These are phyloP conservation scores for Lipomyces japonicus DNA, from an alignment of 805 yeast species.

Conservation along the genomic window DNA sequence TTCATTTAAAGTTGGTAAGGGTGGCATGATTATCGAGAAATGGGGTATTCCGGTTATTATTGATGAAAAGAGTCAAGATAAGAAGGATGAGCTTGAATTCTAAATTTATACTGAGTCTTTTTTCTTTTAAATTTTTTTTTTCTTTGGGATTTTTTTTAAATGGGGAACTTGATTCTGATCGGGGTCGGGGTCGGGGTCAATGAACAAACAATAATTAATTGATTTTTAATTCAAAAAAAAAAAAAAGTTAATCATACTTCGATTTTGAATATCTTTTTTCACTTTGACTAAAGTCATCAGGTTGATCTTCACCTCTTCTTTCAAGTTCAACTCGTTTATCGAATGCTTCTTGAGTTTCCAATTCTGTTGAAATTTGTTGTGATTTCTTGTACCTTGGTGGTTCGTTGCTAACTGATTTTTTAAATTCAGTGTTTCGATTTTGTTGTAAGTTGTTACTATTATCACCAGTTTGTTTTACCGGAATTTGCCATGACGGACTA, in stretches of 20 bases:
- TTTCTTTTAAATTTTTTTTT: not conserved
- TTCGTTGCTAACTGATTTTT: not conserved
- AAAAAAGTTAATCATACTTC: constrained; percentile 17
- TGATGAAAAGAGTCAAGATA: constrained; percentile 40
- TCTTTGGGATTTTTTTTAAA: not conserved
- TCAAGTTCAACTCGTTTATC: constrained; percentile 26
- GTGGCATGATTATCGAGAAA: constrained; percentile 78
- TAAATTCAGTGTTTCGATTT: not conserved
- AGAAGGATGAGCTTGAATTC: constrained; percentile 7
- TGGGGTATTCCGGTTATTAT: constrained; percentile 98
- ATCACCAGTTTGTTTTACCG: not conserved
- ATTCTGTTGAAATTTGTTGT: constrained; percentile 1
- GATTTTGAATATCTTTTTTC: constrained; percentile 21
- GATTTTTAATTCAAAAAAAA: not conserved
- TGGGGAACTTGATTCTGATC: too few species aligned
- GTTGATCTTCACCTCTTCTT: constrained; percentile 25
- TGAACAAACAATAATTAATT: too few species aligned
- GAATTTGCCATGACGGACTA: constrained; percentile 15
- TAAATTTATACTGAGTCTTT: not conserved
- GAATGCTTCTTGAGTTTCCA: constrained; percentile 24
- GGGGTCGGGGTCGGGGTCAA: too few species aligned
- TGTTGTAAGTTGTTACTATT: not conserved
- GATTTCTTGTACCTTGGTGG: constrained; percentile 5
- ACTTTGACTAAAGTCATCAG: constrained; percentile 25
- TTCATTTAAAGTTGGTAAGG: constrained; percentile 80